Percentiles rank a stretch among this genome's conserved stretches.
These are phyloP conservation scores for Ophiostoma novo-ulmi DNA, from an alignment of 2,329 filamentous ascomycete genomes.

Conservation along the genomic window DNA sequence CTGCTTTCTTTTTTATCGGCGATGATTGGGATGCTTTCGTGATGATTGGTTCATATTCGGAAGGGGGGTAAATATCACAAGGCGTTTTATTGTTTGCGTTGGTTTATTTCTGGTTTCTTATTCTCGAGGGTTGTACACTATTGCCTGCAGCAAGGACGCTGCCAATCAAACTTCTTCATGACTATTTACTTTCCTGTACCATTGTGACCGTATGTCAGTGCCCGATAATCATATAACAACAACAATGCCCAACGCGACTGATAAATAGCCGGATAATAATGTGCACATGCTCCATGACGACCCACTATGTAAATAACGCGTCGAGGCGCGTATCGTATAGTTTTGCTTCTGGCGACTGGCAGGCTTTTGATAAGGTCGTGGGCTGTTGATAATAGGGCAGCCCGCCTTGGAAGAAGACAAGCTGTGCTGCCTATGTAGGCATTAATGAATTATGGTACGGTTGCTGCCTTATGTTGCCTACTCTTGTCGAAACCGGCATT, in stretches of 20 bases:
- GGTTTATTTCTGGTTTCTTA: conserved; percentile 32
- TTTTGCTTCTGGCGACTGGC: background rate
- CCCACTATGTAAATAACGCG: background rate
- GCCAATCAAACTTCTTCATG: conserved; percentile 23
- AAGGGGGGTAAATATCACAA: conserved; percentile 39
- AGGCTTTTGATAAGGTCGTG: background rate
- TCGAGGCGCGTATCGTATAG: conserved; percentile 1
- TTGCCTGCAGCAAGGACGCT: conserved; percentile 27
- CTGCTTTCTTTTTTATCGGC: conserved; percentile 16
- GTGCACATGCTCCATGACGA: background rate
- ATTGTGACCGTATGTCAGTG: background rate
- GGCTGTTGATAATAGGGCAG: background rate
- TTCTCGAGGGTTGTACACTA: conserved; percentile 43
- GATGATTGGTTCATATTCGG: conserved; percentile 35
- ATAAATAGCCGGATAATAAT: background rate
- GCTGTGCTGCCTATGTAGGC: background rate
- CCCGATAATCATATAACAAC: background rate
- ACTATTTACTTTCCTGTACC: background rate
- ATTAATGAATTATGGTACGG: background rate
- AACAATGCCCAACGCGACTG: background rate
- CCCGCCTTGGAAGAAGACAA: background rate
- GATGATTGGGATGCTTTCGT: conserved; percentile 39
- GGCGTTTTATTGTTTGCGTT: conserved; percentile 42
- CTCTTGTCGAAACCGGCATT: background rate
- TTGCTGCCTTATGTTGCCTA: background rate